These are phyloP conservation scores for Umbelopsis isabellina DNA, from an alignment of 192 early-diverging fungal genomes.

Conservation along the genomic window DNA sequence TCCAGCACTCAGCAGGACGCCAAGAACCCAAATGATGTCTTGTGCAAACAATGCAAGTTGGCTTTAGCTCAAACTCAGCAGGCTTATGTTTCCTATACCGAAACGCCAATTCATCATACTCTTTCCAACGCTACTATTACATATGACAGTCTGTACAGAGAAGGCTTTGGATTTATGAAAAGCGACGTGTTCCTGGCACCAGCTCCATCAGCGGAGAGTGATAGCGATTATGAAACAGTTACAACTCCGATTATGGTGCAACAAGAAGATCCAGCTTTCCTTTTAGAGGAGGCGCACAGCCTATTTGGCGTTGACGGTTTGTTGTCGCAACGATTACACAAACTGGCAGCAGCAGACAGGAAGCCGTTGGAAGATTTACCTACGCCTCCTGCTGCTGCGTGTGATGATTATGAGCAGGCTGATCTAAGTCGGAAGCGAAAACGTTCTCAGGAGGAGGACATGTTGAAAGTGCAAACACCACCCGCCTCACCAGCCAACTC, in stretches of 20 bases:
- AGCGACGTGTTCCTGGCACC: conserved; percentile 22
- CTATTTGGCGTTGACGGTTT: conserved; percentile 21
- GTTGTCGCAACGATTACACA: conserved; percentile 20
- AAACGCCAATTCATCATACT: conserved; percentile 41
- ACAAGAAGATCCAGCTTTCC: conserved; percentile 24
- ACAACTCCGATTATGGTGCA: conserved; percentile 23
- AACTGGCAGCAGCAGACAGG: background rate
- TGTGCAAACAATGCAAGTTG: conserved; percentile 27
- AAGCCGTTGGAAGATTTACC: conserved; percentile 1
- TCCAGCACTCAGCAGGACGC: conserved; percentile 19
- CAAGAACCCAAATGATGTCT: conserved; percentile 23
- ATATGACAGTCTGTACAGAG: conserved; percentile 31
- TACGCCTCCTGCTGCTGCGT: background rate
- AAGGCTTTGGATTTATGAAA: background rate
- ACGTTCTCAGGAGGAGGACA: background rate
- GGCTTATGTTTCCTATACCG: conserved; percentile 10
- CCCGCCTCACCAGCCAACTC: conserved; percentile 4
- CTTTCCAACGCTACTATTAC: conserved; percentile 43
- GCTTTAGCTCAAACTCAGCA: background rate
- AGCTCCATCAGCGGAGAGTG: conserved; percentile 14
- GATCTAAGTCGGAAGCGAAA: conserved; percentile 14
- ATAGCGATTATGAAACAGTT: conserved; percentile 19
- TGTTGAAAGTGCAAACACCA: background rate
- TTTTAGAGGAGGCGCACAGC: conserved; percentile 21
- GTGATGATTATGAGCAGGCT: background rate